A percentile compares a stretch with the other conserved stretches of the same genome.
phyloP scores from a whole-genome alignment of 2,329 filamentous ascomycete genomes.

The Bisporella sp. region DNA sequence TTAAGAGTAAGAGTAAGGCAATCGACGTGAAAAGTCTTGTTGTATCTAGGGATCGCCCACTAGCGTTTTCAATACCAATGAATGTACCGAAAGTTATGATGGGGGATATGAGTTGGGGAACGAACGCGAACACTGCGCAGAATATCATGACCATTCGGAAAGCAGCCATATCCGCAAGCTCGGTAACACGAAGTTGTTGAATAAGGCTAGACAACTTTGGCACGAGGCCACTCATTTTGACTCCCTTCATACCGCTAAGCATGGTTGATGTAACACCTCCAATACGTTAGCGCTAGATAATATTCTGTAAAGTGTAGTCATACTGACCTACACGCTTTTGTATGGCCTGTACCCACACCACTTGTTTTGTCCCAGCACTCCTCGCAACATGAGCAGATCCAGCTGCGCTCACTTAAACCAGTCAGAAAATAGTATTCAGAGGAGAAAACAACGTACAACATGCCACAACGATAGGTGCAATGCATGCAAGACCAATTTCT shows the following conservation, averaged over 20 bases:
- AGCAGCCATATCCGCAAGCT: slow-evolving; percentile 24
- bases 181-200: slow-evolving; percentile 29
- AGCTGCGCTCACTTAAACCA: not conserved
- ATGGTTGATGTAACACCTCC: slow-evolving; percentile 18
- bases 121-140: not conserved
- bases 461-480: too few relatives aligned
- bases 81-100: slow-evolving; percentile 5
- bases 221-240: slow-evolving; percentile 33
- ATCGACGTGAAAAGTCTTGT: slow-evolving; percentile 19
- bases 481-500: slow-evolving; percentile 18
- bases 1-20: slow-evolving; percentile 19
- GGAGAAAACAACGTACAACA: not conserved
- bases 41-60: slow-evolving; percentile 5
- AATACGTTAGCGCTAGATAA: too few relatives aligned
- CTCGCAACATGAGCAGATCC: slow-evolving; percentile 1
- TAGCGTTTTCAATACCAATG: not conserved
- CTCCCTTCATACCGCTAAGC: slow-evolving; percentile 31
- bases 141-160: slow-evolving; percentile 17
- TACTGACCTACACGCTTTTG: slow-evolving; percentile 12
- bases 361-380: slow-evolving; percentile 8
- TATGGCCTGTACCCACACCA: slow-evolving; percentile 20
- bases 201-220: slow-evolving; percentile 24
- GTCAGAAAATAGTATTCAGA: not conserved
- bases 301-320: too few relatives aligned
- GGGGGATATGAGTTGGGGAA: not conserved